Conservation (phyloP, 495 filamentous ascomycete genomes). For the Usnea hakonensis region DNA sequence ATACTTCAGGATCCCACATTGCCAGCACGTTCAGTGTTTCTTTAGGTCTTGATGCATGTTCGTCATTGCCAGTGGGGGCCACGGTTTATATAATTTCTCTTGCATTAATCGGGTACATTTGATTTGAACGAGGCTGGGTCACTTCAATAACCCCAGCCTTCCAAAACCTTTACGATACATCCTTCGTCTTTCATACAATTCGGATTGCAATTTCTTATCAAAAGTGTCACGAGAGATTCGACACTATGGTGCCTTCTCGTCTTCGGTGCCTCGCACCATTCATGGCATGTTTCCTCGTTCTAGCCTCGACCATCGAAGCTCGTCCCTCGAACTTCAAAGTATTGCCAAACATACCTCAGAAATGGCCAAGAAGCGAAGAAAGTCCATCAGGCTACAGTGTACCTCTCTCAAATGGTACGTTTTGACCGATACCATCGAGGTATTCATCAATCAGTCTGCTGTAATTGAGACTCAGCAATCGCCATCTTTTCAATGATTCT, state of each 20-base stretch:
- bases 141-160: not conserved
- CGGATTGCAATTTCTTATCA: not conserved
- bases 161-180: not conserved
- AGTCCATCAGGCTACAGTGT: conserved; percentile 10
- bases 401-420: conserved; percentile 14
- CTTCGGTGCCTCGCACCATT: conserved; percentile 1
- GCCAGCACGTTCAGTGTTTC: not conserved
- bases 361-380: not conserved
- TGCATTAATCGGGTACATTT: not conserved
- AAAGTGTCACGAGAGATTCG: not conserved
- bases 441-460: not conserved
- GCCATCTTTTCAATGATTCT: not conserved
- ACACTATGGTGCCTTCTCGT: conserved; percentile 1
- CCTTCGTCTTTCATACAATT: not conserved
- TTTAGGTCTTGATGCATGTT: not conserved
- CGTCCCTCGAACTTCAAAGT: not conserved
- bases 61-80: not conserved
- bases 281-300: not conserved
- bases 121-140: not conserved
- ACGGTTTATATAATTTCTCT: not conserved
- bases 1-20: too few species aligned
- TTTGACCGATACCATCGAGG: not conserved
- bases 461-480: not conserved
- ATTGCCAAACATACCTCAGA: not conserved
- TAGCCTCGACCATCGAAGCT: conserved; percentile 5